Evolutionary conservation across 2,329 filamentous ascomycete species (phyloP), one percentile per base, ranked within the genome.

Genomic region (Microthyrium microscopicum): DNA sequence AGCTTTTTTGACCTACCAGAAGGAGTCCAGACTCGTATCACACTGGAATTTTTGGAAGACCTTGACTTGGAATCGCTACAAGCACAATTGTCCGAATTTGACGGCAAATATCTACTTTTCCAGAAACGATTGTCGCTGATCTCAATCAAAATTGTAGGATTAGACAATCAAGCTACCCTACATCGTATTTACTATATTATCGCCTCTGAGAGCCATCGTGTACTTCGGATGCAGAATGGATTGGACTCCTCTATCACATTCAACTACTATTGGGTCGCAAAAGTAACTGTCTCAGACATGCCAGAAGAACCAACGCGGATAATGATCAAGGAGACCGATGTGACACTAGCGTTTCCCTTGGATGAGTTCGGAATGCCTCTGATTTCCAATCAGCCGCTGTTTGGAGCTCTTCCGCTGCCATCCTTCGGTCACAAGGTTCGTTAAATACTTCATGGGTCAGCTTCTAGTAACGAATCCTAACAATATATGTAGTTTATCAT

Each of bases 321-420:
- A 17, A 29, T 29, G 12, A 26, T 28, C 21, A n/a, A n/a, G n/a
- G n/a, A 4, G 4, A n/a, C 38, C 12, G 26, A 31, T 18, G 26
- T 50, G 3, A 36, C 44, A 12, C 25, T 50, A 4, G 45, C 44
- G 2, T 49, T 48, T 36, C 47, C 46, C 3, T n/a, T 48, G 0
- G 21, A 43, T 18, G 8, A 34, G 7, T 6, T 6, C 4, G 37
- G 31, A 4, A 8, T 24, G 7, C 29, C 37, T 5, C 5, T 33
- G 3, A 27, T 39, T 5, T 20, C 7, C 9, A 11, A 42, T n/a
- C 47, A 45, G 9, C 41, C 45, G 13, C 11, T 44, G 3, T 43
- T 20, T 5, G 30, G 33, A 3, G 17, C 26, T 13, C 29, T 50
- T 4, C 47, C 47, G 5, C 16, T 49, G 5, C 37, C 39, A 13